Base-by-base conservation (phyloP, 1,284 basidiomycete genomes). In the Ganoderma sp. region DNA sequence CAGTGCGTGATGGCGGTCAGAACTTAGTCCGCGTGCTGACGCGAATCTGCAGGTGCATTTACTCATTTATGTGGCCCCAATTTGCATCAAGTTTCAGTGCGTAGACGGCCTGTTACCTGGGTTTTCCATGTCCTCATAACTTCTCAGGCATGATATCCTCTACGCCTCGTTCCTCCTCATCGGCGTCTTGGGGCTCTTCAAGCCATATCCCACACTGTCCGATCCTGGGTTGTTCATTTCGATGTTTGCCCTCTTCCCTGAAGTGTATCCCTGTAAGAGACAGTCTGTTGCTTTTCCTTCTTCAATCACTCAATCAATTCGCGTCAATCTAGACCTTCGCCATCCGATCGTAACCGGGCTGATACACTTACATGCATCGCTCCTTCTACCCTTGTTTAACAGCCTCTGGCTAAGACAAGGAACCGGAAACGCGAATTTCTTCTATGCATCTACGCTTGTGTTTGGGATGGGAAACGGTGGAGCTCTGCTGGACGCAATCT, bases 341-440 rank as follows among this genome's bases (percentile, higher is more conserved):
- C 89, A 97, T 76, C 95, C 97, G 0, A 89, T 98, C 66, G 90
- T 98, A 48, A 95, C 96, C 1, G 82, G 89, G 6, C 86, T 97
- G 48, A 85, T 97, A 1, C 93, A 97, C 73, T 82, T 95, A 0
- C 96, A 99, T 77, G 90, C 97, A 0, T 85, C 90, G 0, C 85
- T 96, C 28, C 89, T 99, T 12, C 87, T 99, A 67, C 97, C 96
- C 0, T 85, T 98, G 19, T 97, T 99, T 79, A 90, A 98, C 76
- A 88, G 95, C 69, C 84, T 99, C 4, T 99, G 98, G 97, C 86
- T 99, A 5, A 84, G 85, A 9, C 92, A 96, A 62, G 97, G 96
- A 0, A 95, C 96, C 6, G 97, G 96, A 1, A 99, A 99, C 76
- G 96, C 97, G 57, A 99, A 99, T 79, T 99, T 99, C 81, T 99